Base-by-base conservation (phyloP, 441 rosid species). In the Pelargonium fulgidum region DNA sequence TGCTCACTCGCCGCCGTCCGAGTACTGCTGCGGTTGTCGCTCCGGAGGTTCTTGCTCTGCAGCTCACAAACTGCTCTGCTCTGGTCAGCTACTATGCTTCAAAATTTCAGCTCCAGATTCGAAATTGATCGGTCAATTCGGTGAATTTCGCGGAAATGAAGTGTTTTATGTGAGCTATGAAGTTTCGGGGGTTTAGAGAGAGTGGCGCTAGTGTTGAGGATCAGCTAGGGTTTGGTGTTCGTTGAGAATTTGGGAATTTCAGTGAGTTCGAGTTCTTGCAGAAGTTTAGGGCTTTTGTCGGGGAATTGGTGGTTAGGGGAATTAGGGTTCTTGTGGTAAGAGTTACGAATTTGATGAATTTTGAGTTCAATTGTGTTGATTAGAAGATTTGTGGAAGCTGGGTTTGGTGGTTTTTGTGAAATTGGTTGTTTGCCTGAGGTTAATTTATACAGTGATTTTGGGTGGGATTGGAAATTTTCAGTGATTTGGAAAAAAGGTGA, bases 261-360 rank as follows among this genome's bases (percentile, higher is more conserved):
- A 12, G 36, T 24, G 64, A 10, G n/a, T 20, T 22, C 39, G 11
- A 4, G 9, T 67, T 4, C 20, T 0, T 22, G 64, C 61, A 29
- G 54, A 48, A 66, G 64, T 56, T 70, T 70, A 45, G 73, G 70
- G 70, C 2, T 64, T 78, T 20, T 36, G 29, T 41, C 9, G 67
- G 68, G 11, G 52, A 62, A 67, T 26, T 42, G 62, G 50, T 1
- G 62, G 22, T 11, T 7, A 9, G 17, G 54, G 17, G 54, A 52
- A 19, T 68, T 62, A 62, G 69, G 73, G 70, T 64, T 64, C 44
- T 64, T 8, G 16, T 24, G 42, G 54, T 65, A 41, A 39, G 19
- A 10, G 42, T 10, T 56, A 42, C 14, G 48, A 59, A 36, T 29
- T 69, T 41, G 70, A 61, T 62, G 66, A 17, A 19, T 69, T 68